Conservation (phyloP, 352 stramenopile species). For the Globisporangium alternatum region DNA sequence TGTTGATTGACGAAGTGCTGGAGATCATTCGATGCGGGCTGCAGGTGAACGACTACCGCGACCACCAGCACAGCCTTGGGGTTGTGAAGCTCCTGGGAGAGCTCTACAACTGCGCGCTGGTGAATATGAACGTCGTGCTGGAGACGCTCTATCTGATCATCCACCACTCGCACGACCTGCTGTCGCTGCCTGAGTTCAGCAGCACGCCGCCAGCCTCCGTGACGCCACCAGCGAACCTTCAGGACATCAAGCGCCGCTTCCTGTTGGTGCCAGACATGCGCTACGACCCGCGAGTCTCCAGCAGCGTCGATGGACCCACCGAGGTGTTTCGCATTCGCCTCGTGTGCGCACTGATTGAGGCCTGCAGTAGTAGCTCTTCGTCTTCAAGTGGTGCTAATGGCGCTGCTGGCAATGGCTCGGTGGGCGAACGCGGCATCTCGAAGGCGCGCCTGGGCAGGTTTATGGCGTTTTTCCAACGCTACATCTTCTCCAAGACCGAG, state of each 20-base stretch:
- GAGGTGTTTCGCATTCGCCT: conserved; percentile 94
- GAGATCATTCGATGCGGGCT: conserved; percentile 91
- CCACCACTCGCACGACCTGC: conserved; percentile 94
- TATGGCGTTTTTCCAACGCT: conserved; percentile 94
- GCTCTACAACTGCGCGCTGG: conserved; percentile 90
- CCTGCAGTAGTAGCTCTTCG: conserved; percentile 33
- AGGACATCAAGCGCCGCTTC: conserved; percentile 64
- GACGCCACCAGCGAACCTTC: conserved; percentile 24
- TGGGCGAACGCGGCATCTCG: conserved; percentile 83
- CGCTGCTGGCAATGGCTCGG: conserved; percentile 20
- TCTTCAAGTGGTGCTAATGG: background rate
- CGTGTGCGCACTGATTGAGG: conserved; percentile 92
- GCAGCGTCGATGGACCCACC: conserved; percentile 84
- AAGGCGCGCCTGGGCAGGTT: conserved; percentile 85
- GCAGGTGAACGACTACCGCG: conserved; percentile 87
- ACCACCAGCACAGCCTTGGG: conserved; percentile 93
- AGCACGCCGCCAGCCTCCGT: conserved; percentile 18
- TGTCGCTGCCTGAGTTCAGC: conserved; percentile 57
- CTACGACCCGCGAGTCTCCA: conserved; percentile 87
- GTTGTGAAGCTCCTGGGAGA: conserved; percentile 93
- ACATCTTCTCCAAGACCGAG: conserved; percentile 94
- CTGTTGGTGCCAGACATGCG: conserved; percentile 73
- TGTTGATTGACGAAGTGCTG: conserved; percentile 92
- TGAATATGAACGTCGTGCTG: conserved; percentile 91
- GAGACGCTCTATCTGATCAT: conserved; percentile 94